Percentiles rank a stretch among this genome's conserved stretches.
Conservation (phyloP, 805 yeast genomes). For the Saccharomycopsis selenospora region DNA sequence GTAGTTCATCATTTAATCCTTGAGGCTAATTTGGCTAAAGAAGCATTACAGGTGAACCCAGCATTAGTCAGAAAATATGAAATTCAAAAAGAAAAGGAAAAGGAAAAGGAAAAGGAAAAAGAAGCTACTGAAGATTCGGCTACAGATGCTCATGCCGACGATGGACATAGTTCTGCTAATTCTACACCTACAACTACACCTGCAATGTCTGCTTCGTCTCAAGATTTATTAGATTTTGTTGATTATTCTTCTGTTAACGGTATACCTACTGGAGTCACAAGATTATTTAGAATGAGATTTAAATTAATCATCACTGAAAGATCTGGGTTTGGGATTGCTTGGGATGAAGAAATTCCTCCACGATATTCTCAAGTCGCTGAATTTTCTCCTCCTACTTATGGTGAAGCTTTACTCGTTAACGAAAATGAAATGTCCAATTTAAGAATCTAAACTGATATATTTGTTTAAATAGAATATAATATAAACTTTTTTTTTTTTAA, state of each 20-base stretch:
- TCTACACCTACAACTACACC: too few species aligned
- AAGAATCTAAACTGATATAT: background rate
- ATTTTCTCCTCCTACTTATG: slow-evolving; percentile 81
- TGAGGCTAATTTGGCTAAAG: slow-evolving; percentile 95
- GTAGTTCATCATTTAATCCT: slow-evolving; percentile 72
- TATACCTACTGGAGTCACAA: slow-evolving; percentile 89
- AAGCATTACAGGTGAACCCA: slow-evolving; percentile 40
- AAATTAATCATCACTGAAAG: slow-evolving; percentile 77
- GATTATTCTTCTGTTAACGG: slow-evolving; percentile 31
- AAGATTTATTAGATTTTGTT: slow-evolving; percentile 20
- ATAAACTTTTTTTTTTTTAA: too few species aligned
- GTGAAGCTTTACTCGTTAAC: slow-evolving; percentile 9
- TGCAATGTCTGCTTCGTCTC: too few species aligned
- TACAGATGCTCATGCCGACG: slow-evolving; percentile 23
- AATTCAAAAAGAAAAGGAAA: background rate
- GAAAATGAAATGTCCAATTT: slow-evolving; percentile 11
- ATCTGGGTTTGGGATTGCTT: slow-evolving; percentile 91
- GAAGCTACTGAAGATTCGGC: too few species aligned
- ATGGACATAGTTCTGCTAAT: too few species aligned
- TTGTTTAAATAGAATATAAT: too few species aligned
- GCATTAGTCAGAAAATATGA: slow-evolving; percentile 13
- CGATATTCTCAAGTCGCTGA: slow-evolving; percentile 80
- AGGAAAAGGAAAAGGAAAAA: slow-evolving; percentile 20
- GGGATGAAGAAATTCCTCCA: slow-evolving; percentile 99
- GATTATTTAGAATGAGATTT: slow-evolving; percentile 93